Evolutionary conservation across 257 asterid genomes (phyloP), one percentile per base, ranked within the genome.

Genomic region (Solanum appendiculatum): DNA sequence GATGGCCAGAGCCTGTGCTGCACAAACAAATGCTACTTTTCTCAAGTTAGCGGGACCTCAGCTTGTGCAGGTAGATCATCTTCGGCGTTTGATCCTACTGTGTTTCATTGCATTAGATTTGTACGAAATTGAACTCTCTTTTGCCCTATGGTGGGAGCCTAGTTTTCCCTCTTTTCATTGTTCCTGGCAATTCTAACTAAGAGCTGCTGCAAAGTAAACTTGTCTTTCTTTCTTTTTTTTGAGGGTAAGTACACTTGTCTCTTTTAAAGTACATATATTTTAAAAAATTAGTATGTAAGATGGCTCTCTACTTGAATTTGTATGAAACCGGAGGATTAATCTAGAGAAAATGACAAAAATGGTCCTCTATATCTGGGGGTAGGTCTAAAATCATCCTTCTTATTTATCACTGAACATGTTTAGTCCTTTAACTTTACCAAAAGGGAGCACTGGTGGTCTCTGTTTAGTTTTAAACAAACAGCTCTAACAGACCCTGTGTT

Each of bases 1-100:
- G 51, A 94, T 95, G 98, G 99, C 99, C 21, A 95, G 98, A 84
- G 98, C 98, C 78, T 96, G 98, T 93, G 98, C 99, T n/a, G 99
- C 98, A 70, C 99, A 95, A 84, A 96, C 99, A 82, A 95, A 96
- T 88, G 99, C 99, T 58, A 96, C 98, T 85, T 96, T 96, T 88
- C 93, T 96, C 89, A 96, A 94, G 92, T 89, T 96, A 85, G 99
- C 99, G 75, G 99, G 98, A 3, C 97, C 98, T 2, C 99, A 96
- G 82, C 99, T 96, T 77, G 99, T 95, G 27, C 99, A 95, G 99
- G 99, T 95, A 86, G 29, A 80, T 80, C 66, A 9, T 80, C 63
- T 37, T 25, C 2, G 23, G n/a, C 58, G 77, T 58, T 74, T 36
- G 39, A 39, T 73, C 37, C 73, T 40, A 80, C 31, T 16, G 42